phyloP scores from a whole-genome alignment of 163 green algal genomes.

The Chloromonas sp. region DNA sequence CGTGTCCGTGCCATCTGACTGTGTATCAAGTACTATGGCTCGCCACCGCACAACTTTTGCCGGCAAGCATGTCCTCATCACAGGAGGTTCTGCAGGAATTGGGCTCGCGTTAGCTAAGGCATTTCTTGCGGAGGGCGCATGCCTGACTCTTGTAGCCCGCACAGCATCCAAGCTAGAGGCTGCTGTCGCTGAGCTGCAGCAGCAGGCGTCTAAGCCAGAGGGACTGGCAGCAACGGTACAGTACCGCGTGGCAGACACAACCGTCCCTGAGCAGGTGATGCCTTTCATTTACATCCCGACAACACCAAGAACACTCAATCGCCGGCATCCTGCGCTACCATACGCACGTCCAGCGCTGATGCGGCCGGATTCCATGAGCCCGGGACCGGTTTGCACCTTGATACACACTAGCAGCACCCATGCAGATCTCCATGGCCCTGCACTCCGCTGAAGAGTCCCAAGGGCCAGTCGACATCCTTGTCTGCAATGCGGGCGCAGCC shows the following conservation, averaged over 20 bases:
- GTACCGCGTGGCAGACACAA: background rate
- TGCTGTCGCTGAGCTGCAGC: background rate
- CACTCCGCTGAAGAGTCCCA: conserved; percentile 24
- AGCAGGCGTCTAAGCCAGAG: background rate
- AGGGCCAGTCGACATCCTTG: conserved; percentile 66
- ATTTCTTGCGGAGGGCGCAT: background rate
- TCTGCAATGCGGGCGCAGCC: conserved; percentile 69
- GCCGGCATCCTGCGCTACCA: too few species aligned
- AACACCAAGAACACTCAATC: background rate
- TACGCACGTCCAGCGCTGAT: too few species aligned
- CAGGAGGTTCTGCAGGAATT: background rate
- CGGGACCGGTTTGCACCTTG: too few species aligned
- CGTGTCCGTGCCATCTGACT: too few species aligned
- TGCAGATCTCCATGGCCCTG: conserved; percentile 47
- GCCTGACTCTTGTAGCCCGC: background rate
- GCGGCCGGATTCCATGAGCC: too few species aligned
- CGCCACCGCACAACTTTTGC: background rate
- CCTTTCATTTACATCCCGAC: background rate
- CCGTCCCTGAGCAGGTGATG: background rate
- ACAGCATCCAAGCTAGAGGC: background rate
- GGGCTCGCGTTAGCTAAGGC: background rate
- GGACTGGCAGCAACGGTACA: background rate
- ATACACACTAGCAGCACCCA: background rate
- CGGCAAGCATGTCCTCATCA: background rate
- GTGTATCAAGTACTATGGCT: too few species aligned